Evolutionary conservation across 2,329 filamentous ascomycete species (phyloP), one percentile per base, ranked within the genome.

Genomic region (Xylariaceae sp.): DNA sequence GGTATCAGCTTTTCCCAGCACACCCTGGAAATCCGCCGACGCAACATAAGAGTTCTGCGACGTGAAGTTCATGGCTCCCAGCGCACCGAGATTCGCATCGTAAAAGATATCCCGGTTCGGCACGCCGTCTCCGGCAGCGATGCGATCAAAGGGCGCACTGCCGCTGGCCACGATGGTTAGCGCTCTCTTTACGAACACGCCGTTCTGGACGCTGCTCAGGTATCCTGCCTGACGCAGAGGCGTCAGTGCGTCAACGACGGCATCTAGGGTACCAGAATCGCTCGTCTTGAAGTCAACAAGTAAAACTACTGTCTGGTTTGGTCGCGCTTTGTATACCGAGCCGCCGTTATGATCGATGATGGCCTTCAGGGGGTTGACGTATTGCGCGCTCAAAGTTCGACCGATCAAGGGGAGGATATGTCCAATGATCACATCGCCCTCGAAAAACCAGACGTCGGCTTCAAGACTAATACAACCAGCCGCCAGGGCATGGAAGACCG

Each of bases 231-330:
- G 64, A 8, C 68, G 68, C n/a, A 71, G 64, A 10, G 68, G 69
- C 7, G 69, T 59, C 13, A 71, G 57, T 4, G 68, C 66, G 10
- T 60, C 60, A 35, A 69, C 67, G 7, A 71, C 68, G 4, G 65
- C 66, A 45, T 71, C 68, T 4, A 71, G 61, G 1, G 68, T 71
- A 6, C 53, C 57, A 8, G 47, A 51, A 49, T 63, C 62, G 23
- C 60, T 65, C 0, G 66, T 70, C 64, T 71, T 71, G 62, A 71
- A 71, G 56, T 71, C 68, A 23, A 71, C 64, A 4, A 71, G 66
- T 30, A 71, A 42, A 30, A 63, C 61, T 11, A 71, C 35, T 23
- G 66, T 65, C 42, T 67, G 69, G 15, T 39, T 47, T 9, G 67
- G 67, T 4, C 59, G 53, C 1, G 65, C 62, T 48, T 64, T 63